Evolutionary conservation across 768 basidiomycete species (phyloP), one percentile per base, ranked within the genome.

Genomic region (Pleurotus tuber-regium): DNA sequence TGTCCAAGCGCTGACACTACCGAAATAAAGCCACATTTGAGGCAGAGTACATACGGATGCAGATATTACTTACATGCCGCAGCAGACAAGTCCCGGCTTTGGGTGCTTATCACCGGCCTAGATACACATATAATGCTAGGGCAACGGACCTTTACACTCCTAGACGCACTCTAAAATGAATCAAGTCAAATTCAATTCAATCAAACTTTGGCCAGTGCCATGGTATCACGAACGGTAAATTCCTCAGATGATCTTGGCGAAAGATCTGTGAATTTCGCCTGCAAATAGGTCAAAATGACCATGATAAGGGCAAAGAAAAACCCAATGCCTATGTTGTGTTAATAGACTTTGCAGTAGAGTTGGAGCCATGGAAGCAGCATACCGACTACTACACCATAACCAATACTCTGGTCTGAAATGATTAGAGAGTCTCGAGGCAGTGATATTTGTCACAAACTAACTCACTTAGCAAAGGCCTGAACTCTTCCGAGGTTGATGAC

Each of bases 1-100:
- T 10, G 78, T 81, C 79, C 77, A 78, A 0, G 79, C 79, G 50
- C 76, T 76, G 6, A 79, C 76, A 47, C 74, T 75, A 42, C 18
- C 14, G 2, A 9, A n/a, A 29, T 18, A 39, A 21, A 24, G 41
- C 29, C 48, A 33, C 23, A n/a, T n/a, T n/a, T n/a, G n/a, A n/a
- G n/a, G n/a, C n/a, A n/a, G n/a, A 16, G 33, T 21, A 12, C 40
- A 35, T 26, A 38, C 19, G 25, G 28, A 53, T 40, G 24, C 12
- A 16, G 2, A 29, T 19, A 28, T 28, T 25, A 57, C 70, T 29
- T 29, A 74, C 73, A 78, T 77, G 26, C 76, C 76, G 54, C 77
- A 77, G 51, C 75, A 77, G 4, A 79, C 70, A 2, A 78, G 61
- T 5, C 77, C 78, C 21, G 77, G 77, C 72, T 75, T 26, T 26